Conservation (phyloP, 2,329 filamentous ascomycete genomes). For the Trichocomaceae sp. region DNA sequence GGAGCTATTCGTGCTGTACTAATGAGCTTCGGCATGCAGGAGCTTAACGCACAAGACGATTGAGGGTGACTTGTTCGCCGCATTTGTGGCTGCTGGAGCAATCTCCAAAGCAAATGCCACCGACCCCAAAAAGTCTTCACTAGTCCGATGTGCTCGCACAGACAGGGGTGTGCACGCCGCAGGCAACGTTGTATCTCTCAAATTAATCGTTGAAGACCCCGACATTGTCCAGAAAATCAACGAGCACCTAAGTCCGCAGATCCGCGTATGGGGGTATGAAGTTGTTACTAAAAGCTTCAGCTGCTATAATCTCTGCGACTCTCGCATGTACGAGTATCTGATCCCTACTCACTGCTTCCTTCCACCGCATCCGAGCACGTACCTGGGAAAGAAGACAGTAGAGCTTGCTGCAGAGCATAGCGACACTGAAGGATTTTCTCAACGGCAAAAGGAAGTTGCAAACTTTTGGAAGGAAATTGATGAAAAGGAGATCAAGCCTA, state of each 20-base stretch:
- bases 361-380: conserved; percentile 84
- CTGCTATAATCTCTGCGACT: conserved; percentile 91
- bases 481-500: conserved; percentile 68
- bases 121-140: conserved; percentile 91
- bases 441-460: conserved; percentile 68
- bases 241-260: conserved; percentile 72
- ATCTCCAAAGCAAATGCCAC: conserved; percentile 96
- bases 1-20: neutral
- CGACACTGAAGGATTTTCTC: conserved; percentile 60
- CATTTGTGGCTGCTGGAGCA: conserved; percentile 82
- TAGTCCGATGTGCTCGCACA: conserved; percentile 88
- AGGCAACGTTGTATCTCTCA: conserved; percentile 89
- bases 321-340: conserved; percentile 93
- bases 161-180: conserved; percentile 97
- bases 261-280: conserved; percentile 90
- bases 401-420: conserved; percentile 68
- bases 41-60: conserved; percentile 74
- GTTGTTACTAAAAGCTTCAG: conserved; percentile 86
- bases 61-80: conserved; percentile 88
- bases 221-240: conserved; percentile 91
- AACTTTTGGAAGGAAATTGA: conserved; percentile 80
- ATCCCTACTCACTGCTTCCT: conserved; percentile 90
- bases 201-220: conserved; percentile 88
- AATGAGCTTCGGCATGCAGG: conserved; percentile 20
- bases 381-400: conserved; percentile 73